Evolutionary conservation across 345 rosid genomes (phyloP), one percentile per base, ranked within the genome.

Genomic region (Cardiospermum halicacabum): DNA sequence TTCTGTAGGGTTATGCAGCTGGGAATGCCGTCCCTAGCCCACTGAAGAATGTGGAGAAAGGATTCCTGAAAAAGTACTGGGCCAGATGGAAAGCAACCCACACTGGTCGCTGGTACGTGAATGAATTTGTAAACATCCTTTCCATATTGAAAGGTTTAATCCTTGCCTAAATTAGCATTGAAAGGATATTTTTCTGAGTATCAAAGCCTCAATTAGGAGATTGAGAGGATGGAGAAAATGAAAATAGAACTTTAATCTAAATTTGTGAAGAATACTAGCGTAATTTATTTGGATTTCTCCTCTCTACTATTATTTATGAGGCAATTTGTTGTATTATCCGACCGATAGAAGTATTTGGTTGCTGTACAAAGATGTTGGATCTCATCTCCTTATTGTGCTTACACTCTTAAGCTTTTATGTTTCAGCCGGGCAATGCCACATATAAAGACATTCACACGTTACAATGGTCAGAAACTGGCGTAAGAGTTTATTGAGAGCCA

Each of bases 391-490:
- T 47, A 54, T 43, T 34, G 7, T 64, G 30, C 57, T 53, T 56
- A 68, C 70, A 15, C 31, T 32, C 12, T 53, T 6, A 34, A n/a
- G 13, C 53, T 66, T 64, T 50, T 11, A 31, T 65, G 64, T 80
- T 65, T 59, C 89, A 91, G 96, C 56, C 88, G 76, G 65, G 89
- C 97, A 65, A 94, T 87, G 99, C 99, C 99, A 2, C 97, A 91
- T 78, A 89, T 94, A 72, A 91, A 94, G 92, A 87, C 96, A 8
- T 94, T 69, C 66, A 67, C 91, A n/a, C 95, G 92, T 50, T 89
- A 87, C 67, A 85, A 67, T 56, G 89, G 85, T 55, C 96, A 91
- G 73, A 81, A 85, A 62, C 80, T 94, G 56, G 99, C 92, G 96
- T 91, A 87, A 81, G 86, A 27, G 19, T 64, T 60, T 21, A 58